phyloP scores from a whole-genome alignment of 2,329 filamentous ascomycete genomes.

The Dactylellina sp. region DNA sequence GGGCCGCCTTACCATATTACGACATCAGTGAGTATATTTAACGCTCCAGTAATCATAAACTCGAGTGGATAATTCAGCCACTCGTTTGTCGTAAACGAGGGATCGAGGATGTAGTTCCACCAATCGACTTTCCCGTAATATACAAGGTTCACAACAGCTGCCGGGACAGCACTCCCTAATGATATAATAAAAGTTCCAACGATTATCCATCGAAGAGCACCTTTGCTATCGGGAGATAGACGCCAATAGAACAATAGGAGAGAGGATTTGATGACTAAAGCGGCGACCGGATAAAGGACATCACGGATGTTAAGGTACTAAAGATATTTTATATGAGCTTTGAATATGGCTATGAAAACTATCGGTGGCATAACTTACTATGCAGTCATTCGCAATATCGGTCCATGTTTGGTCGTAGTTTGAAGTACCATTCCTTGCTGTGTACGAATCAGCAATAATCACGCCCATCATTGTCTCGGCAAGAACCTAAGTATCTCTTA shows the following conservation, averaged over 20 bases:
- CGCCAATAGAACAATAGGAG: constrained; percentile 44
- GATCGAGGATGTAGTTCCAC: constrained; percentile 49
- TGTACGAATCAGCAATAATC: constrained; percentile 47
- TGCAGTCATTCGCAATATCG: constrained; percentile 42
- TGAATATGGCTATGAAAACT: too few relatives aligned
- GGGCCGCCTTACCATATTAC: constrained; percentile 24
- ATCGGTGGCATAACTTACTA: constrained; percentile 37
- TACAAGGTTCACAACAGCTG: constrained; percentile 41
- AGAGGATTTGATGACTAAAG: constrained; percentile 39
- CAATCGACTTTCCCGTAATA: constrained; percentile 50
- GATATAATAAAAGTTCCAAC: constrained; percentile 37
- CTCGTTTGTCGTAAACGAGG: constrained; percentile 15
- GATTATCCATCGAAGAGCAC: constrained; percentile 37
- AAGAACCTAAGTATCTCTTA: constrained; percentile 11
- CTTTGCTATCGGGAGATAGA: constrained; percentile 33
- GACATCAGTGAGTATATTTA: constrained; percentile 44
- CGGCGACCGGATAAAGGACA: constrained; percentile 34
- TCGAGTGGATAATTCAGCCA: constrained; percentile 43
- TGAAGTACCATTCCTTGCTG: constrained; percentile 39
- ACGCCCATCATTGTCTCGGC: constrained; percentile 46
- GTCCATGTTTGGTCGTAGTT: constrained; percentile 47
- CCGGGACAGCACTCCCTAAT: constrained; percentile 34
- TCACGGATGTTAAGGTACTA: constrained; percentile 45
- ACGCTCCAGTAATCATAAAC: constrained; percentile 42
- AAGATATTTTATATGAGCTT: not conserved